These are phyloP conservation scores for Toxicodendron radicans DNA, from an alignment of 345 rosid species.

Conservation along the genomic window DNA sequence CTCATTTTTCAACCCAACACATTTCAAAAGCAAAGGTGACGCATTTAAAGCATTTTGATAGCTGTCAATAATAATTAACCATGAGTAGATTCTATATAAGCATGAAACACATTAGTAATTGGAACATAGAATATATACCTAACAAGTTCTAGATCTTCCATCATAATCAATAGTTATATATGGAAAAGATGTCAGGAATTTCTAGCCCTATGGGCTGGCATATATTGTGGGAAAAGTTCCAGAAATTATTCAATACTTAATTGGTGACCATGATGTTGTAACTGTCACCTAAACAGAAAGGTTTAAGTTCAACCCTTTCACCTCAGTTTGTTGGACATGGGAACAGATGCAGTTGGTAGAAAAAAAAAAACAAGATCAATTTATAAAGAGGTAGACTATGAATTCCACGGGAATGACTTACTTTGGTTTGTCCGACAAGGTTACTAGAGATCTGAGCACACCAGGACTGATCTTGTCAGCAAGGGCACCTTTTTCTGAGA, in stretches of 20 bases:
- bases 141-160: not conserved
- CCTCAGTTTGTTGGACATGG: not conserved
- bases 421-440: slow-evolving; percentile 56
- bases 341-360: not conserved
- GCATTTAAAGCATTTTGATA: not conserved
- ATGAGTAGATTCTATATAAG: not conserved
- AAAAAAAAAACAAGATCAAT: not conserved
- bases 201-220: not conserved
- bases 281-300: not conserved
- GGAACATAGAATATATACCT: not conserved
- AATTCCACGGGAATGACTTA: slow-evolving; percentile 25
- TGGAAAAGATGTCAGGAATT: not conserved
- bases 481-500: slow-evolving; percentile 73
- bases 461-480: slow-evolving; percentile 72
- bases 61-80: not conserved
- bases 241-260: not conserved
- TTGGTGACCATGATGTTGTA: not conserved
- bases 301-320: not conserved
- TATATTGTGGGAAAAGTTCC: not conserved
- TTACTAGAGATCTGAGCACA: slow-evolving; percentile 60
- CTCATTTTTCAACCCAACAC: not conserved
- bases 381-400: not conserved
- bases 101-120: not conserved
- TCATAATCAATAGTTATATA: not conserved
- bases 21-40: not conserved